Percentiles rank a stretch among this genome's conserved stretches.
phyloP scores from a whole-genome alignment of 768 basidiomycete genomes.

The Psilocybe azurescens region DNA sequence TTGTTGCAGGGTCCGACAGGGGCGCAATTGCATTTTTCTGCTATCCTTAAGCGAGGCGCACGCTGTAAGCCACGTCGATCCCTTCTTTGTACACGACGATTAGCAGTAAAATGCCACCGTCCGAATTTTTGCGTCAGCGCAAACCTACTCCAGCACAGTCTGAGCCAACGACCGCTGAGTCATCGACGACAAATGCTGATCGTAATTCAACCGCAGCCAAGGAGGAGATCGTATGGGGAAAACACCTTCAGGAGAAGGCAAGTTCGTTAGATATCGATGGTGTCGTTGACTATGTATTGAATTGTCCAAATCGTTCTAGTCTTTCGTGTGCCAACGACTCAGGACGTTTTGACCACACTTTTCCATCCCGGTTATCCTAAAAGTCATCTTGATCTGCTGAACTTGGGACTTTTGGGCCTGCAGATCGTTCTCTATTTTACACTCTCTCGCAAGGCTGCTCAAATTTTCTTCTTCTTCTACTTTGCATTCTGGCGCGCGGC shows the following conservation, averaged over 20 bases:
- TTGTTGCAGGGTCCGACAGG: conserved; percentile 16
- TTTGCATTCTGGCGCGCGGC: conserved; percentile 93
- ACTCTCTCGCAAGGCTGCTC: conserved; percentile 60
- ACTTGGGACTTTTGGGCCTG: conserved; percentile 75
- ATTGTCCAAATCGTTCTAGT: conserved; percentile 49
- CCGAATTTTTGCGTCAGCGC: conserved; percentile 33
- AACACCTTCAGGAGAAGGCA: conserved; percentile 81
- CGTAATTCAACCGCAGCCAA: conserved; percentile 5
- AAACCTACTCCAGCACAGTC: conserved; percentile 5
- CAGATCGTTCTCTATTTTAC: conserved; percentile 78
- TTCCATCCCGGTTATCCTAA: conserved; percentile 86
- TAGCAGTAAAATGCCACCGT: conserved; percentile 20
- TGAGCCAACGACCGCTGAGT: conserved; percentile 11
- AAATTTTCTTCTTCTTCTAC: conserved; percentile 83
- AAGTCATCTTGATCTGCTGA: conserved; percentile 88
- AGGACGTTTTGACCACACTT: conserved; percentile 85
- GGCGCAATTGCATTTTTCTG: conserved; percentile 6
- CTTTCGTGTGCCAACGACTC: conserved; percentile 91
- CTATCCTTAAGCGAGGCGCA: conserved; percentile 12
- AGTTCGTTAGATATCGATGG: conserved; percentile 17
- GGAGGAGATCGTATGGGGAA: conserved; percentile 85
- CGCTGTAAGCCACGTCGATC: conserved; percentile 19
- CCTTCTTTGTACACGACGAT: conserved; percentile 16
- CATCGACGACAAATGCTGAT: conserved; percentile 14
- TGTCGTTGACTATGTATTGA: conserved; percentile 11